These are phyloP conservation scores for Lagenidium giganteum DNA, from an alignment of 352 stramenopile genomes.

Conservation along the genomic window DNA sequence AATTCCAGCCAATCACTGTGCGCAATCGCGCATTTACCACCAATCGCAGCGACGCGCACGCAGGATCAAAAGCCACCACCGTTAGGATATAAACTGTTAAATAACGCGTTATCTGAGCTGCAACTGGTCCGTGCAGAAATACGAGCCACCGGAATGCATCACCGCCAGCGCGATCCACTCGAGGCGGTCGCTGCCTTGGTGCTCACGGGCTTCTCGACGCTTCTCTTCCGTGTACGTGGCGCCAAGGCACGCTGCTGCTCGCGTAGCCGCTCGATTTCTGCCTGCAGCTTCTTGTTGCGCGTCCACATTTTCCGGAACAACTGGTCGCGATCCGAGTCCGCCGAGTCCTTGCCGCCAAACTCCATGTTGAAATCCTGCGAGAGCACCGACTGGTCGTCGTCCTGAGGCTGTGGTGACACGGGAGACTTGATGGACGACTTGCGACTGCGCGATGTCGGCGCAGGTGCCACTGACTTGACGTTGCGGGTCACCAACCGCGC, in stretches of 20 bases:
- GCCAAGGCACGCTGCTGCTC: constrained; percentile 22
- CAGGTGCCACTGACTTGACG: too few species aligned
- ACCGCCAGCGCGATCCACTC: neutral
- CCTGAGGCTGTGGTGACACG: constrained; percentile 14
- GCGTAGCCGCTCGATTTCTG: constrained; percentile 39
- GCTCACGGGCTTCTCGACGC: too few species aligned
- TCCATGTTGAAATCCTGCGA: too few species aligned
- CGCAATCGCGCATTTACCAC: too few species aligned
- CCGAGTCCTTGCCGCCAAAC: too few species aligned
- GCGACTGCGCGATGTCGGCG: constrained; percentile 5
- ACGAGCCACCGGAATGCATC: too few species aligned
- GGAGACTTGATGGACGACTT: constrained; percentile 17
- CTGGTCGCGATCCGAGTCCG: constrained; percentile 27
- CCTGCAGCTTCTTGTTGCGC: constrained; percentile 39
- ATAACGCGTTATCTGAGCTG: too few species aligned
- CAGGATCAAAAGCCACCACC: too few species aligned
- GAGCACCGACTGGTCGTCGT: constrained; percentile 13
- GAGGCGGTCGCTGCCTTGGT: neutral
- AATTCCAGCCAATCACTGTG: too few species aligned
- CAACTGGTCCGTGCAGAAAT: too few species aligned
- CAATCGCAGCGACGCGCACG: too few species aligned
- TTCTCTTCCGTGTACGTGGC: neutral
- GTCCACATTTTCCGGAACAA: constrained; percentile 47
- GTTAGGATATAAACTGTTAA: too few species aligned
- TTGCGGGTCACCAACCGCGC: constrained; percentile 30